phyloP scores from a whole-genome alignment of 2,329 filamentous ascomycete species.

The Pseudogymnoascus sp. region DNA sequence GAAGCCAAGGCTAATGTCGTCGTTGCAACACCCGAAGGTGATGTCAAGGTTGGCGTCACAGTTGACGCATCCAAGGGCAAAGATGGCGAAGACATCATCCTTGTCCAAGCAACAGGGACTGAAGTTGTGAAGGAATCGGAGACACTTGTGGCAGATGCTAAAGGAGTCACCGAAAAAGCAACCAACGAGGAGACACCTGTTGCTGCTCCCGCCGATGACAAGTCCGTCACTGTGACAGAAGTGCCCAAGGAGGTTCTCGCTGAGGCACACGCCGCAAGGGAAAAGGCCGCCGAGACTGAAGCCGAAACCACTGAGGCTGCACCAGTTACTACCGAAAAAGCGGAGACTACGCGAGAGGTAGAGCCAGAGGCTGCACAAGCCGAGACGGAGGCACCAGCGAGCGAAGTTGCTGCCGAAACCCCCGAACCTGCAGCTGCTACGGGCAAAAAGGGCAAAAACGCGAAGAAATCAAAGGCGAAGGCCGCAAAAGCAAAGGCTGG shows the following conservation, averaged over 20 bases:
- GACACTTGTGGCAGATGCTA: neutral
- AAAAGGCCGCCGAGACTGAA: neutral
- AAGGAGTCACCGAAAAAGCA: neutral
- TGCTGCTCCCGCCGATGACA: neutral
- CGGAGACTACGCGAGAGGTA: neutral
- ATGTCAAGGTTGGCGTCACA: constrained; percentile 1
- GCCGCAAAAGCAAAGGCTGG: neutral
- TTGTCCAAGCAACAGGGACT: neutral
- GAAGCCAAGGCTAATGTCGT: neutral
- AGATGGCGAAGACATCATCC: neutral
- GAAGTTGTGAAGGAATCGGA: neutral
- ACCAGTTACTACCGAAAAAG: neutral
- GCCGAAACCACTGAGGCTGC: neutral
- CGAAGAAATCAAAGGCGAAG: neutral
- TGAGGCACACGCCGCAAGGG: neutral
- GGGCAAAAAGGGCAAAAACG: neutral
- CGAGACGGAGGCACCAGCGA: neutral
- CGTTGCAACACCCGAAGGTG: neutral
- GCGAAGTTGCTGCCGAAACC: neutral
- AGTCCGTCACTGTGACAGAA: neutral
- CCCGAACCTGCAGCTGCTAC: neutral
- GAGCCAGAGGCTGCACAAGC: neutral
- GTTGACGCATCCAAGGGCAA: neutral
- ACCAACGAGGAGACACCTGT: neutral
- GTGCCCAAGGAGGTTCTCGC: neutral